These are phyloP conservation scores for Naganishia kalamii DNA, from an alignment of 768 basidiomycete species.

Conservation along the genomic window DNA sequence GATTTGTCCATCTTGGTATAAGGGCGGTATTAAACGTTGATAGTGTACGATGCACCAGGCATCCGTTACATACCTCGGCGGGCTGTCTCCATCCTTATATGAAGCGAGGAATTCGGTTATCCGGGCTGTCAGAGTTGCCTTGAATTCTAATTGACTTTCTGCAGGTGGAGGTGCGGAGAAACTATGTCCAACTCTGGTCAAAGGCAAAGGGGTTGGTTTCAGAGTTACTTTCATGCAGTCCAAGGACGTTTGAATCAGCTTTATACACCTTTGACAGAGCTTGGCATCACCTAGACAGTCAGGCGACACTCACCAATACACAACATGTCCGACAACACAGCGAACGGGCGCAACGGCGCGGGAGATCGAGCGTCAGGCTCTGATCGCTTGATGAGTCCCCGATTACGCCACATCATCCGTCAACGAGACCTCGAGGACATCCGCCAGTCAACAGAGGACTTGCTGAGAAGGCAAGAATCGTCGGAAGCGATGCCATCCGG, in stretches of 20 bases:
- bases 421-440: background rate
- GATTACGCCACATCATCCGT: background rate
- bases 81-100: too few species aligned
- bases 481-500: background rate
- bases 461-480: background rate
- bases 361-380: background rate
- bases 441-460: background rate
- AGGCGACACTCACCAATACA: background rate
- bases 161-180: background rate
- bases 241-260: background rate
- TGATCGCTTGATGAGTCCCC: background rate
- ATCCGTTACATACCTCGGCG: too few species aligned
- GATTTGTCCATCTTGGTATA: constrained; percentile 1
- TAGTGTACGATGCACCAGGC: too few species aligned
- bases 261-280: background rate
- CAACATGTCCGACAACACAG: background rate
- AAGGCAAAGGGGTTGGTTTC: background rate
- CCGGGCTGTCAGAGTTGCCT: too few species aligned
- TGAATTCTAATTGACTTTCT: background rate
- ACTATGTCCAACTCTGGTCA: background rate
- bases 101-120: too few species aligned
- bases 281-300: background rate
- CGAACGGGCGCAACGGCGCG: background rate
- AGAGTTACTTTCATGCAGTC: too few species aligned
- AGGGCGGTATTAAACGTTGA: too few species aligned